Evolutionary conservation across 306 rosid genomes (phyloP), one percentile per base, ranked within the genome.

Genomic region (Lupinus albus): DNA sequence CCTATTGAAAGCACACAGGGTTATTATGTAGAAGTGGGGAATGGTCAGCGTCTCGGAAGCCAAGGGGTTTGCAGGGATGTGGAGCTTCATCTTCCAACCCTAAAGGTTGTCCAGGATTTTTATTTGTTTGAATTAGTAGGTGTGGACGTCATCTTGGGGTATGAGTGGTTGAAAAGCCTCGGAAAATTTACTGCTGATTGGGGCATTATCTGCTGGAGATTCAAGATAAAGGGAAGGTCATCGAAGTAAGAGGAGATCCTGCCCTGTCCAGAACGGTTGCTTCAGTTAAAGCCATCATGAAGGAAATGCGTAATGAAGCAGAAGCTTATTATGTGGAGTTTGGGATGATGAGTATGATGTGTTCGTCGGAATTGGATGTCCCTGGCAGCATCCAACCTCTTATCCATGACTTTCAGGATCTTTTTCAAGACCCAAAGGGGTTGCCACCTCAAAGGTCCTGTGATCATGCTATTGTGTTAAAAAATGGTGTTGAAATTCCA

Each of bases 401-500:
- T 36, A 1, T 36, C 0, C 10, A 36, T 1, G 41, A 36, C 2
- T 36, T 0, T 36, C 1, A 1, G 7, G 41, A 36, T 1, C 2
- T 36, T 1, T 36, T 6, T 7, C 8, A 36, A 36, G 41, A 36
- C 10, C 2, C 7, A 0, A 0, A 7, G 1, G 41, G 30, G 2
- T 10, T 36, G 0, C 41, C 41, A 0, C 9, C 41, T 1, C 7
- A 5, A 0, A 36, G 41, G 41, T 36, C n/a, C n/a, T n/a, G 7
- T 36, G 9, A 36, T 36, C 9, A 36, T 36, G 10, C 41, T 0
- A 7, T 7, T 4, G 41, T 36, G 1, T 36, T 36, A 7, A 36
- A 36, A 1, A 2, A 36, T 0, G 10, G 10, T 1, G 0, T 0
- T 0, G 0, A 0, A 0, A 5, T 5, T 0, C 41, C 41, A 0